Evolutionary conservation across 1,139 yeast species (phyloP).

Genomic region (Suhomyces bolitotheri): DNA sequence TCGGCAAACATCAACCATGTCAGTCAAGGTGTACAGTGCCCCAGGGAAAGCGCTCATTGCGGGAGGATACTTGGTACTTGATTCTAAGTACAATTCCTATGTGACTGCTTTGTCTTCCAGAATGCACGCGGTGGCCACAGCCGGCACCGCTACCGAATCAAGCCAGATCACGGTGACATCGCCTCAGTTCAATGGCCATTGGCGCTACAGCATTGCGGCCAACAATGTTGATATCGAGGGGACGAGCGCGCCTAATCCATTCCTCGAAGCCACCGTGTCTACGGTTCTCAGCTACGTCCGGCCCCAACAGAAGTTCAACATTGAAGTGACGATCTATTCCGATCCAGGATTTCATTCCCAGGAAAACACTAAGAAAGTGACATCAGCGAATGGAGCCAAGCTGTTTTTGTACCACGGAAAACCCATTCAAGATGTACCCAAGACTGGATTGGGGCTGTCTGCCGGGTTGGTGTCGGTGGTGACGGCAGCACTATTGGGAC

Average conservation of each 20-base stretch:
- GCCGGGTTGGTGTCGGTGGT: constrained; percentile 89
- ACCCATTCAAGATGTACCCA: constrained; percentile 72
- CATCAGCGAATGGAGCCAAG: constrained; percentile 34
- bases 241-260: constrained; percentile 57
- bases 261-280: constrained; percentile 62
- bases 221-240: constrained; percentile 3
- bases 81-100: constrained; percentile 70
- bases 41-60: constrained; percentile 95
- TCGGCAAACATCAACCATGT: constrained; percentile 2
- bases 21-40: constrained; percentile 61
- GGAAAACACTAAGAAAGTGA: constrained; percentile 37
- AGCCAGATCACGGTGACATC: constrained; percentile 53
- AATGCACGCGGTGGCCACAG: constrained; percentile 71
- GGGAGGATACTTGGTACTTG: constrained; percentile 91
- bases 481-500: constrained; percentile 64
- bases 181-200: constrained; percentile 78
- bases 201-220: constrained; percentile 53
- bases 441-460: constrained; percentile 94
- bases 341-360: constrained; percentile 92
- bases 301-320: constrained; percentile 28
- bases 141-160: constrained; percentile 7
- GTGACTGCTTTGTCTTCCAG: constrained; percentile 88
- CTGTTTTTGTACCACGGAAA: constrained; percentile 59
- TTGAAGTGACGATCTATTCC: constrained; percentile 67
- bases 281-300: constrained; percentile 55